Evolutionary conservation across 768 basidiomycete genomes (phyloP).

Genomic region (Mycena vitilis): DNA sequence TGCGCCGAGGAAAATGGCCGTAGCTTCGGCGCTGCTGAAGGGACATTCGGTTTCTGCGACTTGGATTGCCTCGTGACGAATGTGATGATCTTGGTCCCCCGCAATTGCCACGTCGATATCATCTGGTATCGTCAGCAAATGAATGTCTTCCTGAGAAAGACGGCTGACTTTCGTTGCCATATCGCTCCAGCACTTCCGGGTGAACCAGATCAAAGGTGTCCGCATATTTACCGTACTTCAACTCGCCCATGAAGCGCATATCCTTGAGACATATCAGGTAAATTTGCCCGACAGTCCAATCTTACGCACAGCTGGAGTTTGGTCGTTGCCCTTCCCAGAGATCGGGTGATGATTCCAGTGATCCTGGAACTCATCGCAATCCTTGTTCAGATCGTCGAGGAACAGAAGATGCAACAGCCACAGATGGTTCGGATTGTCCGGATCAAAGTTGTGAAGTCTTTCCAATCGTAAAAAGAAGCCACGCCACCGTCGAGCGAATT

Average conservation of each 20-base stretch:
- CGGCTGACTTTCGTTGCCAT: constrained; percentile 13
- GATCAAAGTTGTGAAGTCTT: constrained; percentile 39
- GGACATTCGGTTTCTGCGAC: background rate
- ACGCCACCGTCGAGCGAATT: constrained; percentile 45
- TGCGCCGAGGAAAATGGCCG: background rate
- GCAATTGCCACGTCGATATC: constrained; percentile 18
- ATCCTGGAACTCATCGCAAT: constrained; percentile 42
- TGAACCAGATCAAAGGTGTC: constrained; percentile 25
- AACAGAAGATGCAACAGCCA: constrained; percentile 37
- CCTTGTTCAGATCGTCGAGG: constrained; percentile 42
- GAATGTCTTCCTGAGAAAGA: background rate
- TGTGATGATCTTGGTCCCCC: constrained; percentile 8
- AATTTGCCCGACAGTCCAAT: background rate
- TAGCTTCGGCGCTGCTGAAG: background rate
- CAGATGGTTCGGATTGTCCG: constrained; percentile 23
- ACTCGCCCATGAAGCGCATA: constrained; percentile 18
- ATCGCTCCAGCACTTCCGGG: constrained; percentile 17
- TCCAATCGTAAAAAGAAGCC: constrained; percentile 46
- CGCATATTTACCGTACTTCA: constrained; percentile 27
- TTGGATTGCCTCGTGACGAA: constrained; percentile 18
- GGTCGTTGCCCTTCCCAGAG: constrained; percentile 36
- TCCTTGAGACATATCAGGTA: constrained; percentile 6
- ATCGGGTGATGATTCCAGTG: constrained; percentile 49
- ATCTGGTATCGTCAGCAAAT: background rate
- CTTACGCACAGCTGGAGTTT: constrained; percentile 24